These are phyloP conservation scores for Auriculariales sp. DNA, from an alignment of 768 basidiomycete genomes.

Conservation along the genomic window DNA sequence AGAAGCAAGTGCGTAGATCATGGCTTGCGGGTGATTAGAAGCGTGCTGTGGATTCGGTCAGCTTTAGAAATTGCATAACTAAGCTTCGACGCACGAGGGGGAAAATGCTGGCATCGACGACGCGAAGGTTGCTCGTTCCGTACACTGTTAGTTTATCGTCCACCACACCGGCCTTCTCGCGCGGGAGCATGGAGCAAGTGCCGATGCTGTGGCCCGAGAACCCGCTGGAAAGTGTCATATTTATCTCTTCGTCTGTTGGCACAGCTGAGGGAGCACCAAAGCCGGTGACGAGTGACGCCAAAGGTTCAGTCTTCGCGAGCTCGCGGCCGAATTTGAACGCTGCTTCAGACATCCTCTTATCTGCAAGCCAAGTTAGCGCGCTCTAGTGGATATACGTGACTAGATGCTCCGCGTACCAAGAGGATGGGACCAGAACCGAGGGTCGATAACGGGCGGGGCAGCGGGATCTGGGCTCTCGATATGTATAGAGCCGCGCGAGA, in stretches of 20 bases:
- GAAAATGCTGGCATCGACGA: slow-evolving; percentile 40
- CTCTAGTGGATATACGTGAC: neutral
- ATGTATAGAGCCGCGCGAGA: neutral
- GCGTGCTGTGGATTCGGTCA: neutral
- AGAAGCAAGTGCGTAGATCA: neutral
- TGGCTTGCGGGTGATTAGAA: neutral
- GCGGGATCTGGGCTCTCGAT: neutral
- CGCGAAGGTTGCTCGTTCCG: slow-evolving; percentile 41
- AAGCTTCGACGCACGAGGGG: slow-evolving; percentile 17
- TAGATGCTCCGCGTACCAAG: neutral
- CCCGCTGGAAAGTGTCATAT: neutral
- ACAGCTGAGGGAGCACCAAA: neutral
- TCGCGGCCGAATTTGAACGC: neutral
- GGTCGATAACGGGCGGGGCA: neutral
- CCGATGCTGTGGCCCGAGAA: slow-evolving; percentile 22
- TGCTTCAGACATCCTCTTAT: neutral
- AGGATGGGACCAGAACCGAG: neutral
- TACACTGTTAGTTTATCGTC: slow-evolving; percentile 44
- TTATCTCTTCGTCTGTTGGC: neutral
- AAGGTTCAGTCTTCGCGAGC: neutral
- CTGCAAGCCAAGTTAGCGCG: neutral
- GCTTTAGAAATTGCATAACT: neutral
- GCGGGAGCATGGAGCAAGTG: slow-evolving; percentile 50
- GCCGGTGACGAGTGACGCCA: neutral
- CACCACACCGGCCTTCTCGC: slow-evolving; percentile 44